Base-by-base conservation (phyloP, 768 basidiomycete genomes). In the Phaeotremella skinneri region DNA sequence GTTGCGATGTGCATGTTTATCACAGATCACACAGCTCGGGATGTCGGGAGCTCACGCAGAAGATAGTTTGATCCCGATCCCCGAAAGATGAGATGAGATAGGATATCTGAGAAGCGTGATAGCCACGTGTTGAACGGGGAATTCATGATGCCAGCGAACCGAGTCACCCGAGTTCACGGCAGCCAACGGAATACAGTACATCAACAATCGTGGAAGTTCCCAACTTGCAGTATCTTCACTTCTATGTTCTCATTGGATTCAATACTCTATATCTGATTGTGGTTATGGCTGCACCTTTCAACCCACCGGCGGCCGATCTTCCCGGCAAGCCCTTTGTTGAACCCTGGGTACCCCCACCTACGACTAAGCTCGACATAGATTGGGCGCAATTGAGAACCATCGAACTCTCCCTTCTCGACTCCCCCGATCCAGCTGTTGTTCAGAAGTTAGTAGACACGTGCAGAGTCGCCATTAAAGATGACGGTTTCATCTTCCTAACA, bases 401-500 rank as follows among this genome's bases (percentile, higher is more conserved):
- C 58, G 63, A 70, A 23, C 53, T 70, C n/a, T 51, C 53, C 4
- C 55, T 56, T 1, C 31, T 70, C 20, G 66, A 70, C 50, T 45
- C 52, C 4, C 51, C 34, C 9, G 63, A 67, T 25, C 61, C 66
- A 1, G 31, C 21, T 2, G 59, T 58, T 9, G 47, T 51, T 2
- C 39, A 58, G 26, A 37, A 59, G 21, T 61, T 70, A 2, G 58
- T 70, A 25, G 60, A 64, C 5, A 47, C 34, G 4, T 52, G 56
- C 31, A 65, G 62, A 43, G 30, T 25, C 17, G 66, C 66, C 14
- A 65, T 70, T 47, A 39, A 47, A 29, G 63, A 59, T 0, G 69
- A 70, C 39, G 69, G 69, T 14, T 70, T 70, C 50, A 20, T 70
- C 14, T 65, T 54, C 56, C 49, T 70, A 20, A 53, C 51, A 16